Percentiles rank a stretch among this genome's conserved stretches.
phyloP scores from a whole-genome alignment of 768 basidiomycete species.

The Lactarius evosmus region DNA sequence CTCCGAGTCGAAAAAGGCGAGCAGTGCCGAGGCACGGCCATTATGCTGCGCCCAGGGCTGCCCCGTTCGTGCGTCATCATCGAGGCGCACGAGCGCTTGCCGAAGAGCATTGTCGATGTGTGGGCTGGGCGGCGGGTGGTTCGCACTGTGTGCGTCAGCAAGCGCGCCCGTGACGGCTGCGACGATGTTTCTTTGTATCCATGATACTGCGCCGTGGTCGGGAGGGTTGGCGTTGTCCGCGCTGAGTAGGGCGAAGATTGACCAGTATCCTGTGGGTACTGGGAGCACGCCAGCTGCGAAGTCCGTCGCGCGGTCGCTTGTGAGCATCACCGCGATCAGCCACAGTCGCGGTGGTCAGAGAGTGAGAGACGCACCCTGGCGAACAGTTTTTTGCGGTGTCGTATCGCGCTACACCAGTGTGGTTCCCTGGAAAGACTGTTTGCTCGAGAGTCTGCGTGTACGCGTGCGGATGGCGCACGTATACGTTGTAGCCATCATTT shows the following conservation, averaged over 20 bases:
- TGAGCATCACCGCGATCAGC: background rate
- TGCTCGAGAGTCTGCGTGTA: conserved; percentile 3
- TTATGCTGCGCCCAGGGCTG: background rate
- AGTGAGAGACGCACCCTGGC: background rate
- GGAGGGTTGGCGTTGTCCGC: background rate
- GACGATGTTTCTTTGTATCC: conserved; percentile 12
- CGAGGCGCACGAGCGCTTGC: conserved; percentile 4
- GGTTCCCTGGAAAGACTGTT: conserved; percentile 10
- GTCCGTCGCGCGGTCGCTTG: background rate
- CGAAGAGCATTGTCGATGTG: conserved; percentile 12
- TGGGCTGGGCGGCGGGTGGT: background rate
- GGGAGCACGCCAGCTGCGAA: conserved; percentile 15
- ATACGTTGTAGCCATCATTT: background rate
- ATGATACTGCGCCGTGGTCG: background rate
- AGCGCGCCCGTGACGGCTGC: conserved; percentile 11
- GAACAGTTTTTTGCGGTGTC: conserved; percentile 3
- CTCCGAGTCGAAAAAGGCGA: conserved; percentile 18
- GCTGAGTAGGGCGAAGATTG: conserved; percentile 17
- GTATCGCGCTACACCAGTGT: conserved; percentile 13
- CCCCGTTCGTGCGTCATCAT: background rate
- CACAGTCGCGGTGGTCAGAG: background rate
- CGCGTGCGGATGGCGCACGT: background rate
- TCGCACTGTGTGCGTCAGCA: background rate
- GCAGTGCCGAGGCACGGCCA: conserved; percentile 2
- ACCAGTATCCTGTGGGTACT: conserved; percentile 17